Evolutionary conservation across 129 eudicot genomes (phyloP).

Genomic region (Flaveria sonorensis): DNA sequence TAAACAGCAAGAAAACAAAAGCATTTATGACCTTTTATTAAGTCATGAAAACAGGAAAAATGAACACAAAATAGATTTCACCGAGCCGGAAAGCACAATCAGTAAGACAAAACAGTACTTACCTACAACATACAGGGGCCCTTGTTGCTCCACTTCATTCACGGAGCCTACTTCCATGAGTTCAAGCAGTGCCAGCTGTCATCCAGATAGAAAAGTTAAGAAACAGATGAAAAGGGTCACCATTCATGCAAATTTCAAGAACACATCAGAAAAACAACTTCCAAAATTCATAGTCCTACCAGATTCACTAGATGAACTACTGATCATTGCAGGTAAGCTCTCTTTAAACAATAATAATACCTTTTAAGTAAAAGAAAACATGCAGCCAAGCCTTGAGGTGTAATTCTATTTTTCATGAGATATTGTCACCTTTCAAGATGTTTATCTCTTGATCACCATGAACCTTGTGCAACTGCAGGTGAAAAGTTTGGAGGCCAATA

Average conservation of each 20-base stretch:
- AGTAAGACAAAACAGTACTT: constrained; percentile 19
- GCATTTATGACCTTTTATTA: constrained; percentile 44
- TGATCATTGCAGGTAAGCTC: constrained; percentile 67
- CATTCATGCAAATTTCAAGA: constrained; percentile 57
- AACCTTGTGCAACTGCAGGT: constrained; percentile 59
- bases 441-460: constrained; percentile 22
- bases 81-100: constrained; percentile 31
- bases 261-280: constrained; percentile 37
- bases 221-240: constrained; percentile 55
- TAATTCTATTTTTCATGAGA: constrained; percentile 6
- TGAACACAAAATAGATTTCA: constrained; percentile 52
- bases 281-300: constrained; percentile 78
- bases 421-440: neutral
- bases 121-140: constrained; percentile 33
- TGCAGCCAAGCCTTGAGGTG: constrained; percentile 22
- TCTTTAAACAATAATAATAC: neutral
- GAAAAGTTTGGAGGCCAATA: constrained; percentile 61
- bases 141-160: constrained; percentile 34
- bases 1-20: constrained; percentile 49
- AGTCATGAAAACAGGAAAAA: constrained; percentile 40
- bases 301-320: constrained; percentile 73
- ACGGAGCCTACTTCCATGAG: constrained; percentile 27
- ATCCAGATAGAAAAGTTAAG: constrained; percentile 33
- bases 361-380: constrained; percentile 16
- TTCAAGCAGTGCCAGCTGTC: constrained; percentile 41